phyloP scores from a whole-genome alignment of 768 basidiomycete species.

The Auriscalpium vulgare region DNA sequence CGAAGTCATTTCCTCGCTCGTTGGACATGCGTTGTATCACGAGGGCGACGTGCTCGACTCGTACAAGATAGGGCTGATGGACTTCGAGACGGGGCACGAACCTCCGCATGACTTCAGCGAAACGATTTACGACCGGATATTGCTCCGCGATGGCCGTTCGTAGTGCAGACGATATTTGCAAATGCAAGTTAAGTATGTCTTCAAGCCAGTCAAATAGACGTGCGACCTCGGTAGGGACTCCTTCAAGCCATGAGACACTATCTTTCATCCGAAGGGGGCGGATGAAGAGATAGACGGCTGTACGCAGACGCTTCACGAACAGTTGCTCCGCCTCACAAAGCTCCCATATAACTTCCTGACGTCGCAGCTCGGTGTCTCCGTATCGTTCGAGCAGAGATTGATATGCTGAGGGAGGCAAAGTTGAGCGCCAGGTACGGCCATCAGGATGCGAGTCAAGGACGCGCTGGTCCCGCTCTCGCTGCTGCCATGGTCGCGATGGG shows the following conservation, averaged over 20 bases:
- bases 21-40: constrained; percentile 41
- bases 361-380: constrained; percentile 44
- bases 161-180: constrained; percentile 47
- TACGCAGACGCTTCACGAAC: constrained; percentile 60
- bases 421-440: constrained; percentile 16
- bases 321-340: constrained; percentile 59
- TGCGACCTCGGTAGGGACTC: constrained; percentile 63
- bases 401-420: constrained; percentile 21
- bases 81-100: constrained; percentile 68
- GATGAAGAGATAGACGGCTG: constrained; percentile 66
- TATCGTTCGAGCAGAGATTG: constrained; percentile 29
- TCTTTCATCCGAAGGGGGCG: constrained; percentile 68
- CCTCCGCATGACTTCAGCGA: constrained; percentile 51
- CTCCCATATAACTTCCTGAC: constrained; percentile 63
- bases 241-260: constrained; percentile 69
- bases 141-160: constrained; percentile 33
- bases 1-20: constrained; percentile 62
- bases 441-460: constrained; percentile 5
- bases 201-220: constrained; percentile 85
- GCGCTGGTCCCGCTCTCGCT: background rate
- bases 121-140: constrained; percentile 36
- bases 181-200: constrained; percentile 75
- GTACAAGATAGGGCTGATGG: constrained; percentile 81
- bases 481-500: background rate
- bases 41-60: constrained; percentile 51